Evolutionary conservation across 2,329 filamentous ascomycete species (phyloP).

Genomic region (Pochonia chlamydosporia): DNA sequence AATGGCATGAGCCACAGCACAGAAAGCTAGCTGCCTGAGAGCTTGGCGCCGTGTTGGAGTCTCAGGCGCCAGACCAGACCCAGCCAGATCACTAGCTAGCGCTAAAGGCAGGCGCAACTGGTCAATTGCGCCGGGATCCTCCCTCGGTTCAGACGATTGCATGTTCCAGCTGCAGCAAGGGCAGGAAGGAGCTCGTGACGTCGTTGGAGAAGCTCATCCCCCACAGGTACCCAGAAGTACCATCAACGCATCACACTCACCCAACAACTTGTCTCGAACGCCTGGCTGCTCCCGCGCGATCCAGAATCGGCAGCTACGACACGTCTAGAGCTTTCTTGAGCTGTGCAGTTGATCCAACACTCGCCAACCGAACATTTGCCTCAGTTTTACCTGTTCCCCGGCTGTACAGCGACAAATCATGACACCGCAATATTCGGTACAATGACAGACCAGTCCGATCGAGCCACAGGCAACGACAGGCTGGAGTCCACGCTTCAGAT

Average conservation of each 20-base stretch:
- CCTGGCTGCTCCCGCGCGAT: no score
- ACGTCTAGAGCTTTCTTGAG: background rate
- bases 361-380: background rate
- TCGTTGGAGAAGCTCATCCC: background rate
- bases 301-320: no score
- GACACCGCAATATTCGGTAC: constrained; percentile 2
- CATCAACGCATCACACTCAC: background rate
- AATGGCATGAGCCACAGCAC: no score
- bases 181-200: constrained; percentile 19
- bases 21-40: no score
- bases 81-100: no score
- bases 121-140: no score
- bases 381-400: background rate
- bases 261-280: no score
- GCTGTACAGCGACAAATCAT: constrained; percentile 4
- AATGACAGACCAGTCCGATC: constrained; percentile 10
- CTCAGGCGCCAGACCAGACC: no score
- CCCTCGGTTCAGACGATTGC: no score
- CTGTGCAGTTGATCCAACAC: background rate
- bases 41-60: no score
- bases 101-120: no score
- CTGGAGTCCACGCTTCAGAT: background rate
- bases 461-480: constrained; percentile 2
- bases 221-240: background rate
- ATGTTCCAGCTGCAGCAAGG: background rate